Evolutionary conservation across 148 eudicot genomes (phyloP), one percentile per base, ranked within the genome.

Genomic region (Fallopia convolvulus): DNA sequence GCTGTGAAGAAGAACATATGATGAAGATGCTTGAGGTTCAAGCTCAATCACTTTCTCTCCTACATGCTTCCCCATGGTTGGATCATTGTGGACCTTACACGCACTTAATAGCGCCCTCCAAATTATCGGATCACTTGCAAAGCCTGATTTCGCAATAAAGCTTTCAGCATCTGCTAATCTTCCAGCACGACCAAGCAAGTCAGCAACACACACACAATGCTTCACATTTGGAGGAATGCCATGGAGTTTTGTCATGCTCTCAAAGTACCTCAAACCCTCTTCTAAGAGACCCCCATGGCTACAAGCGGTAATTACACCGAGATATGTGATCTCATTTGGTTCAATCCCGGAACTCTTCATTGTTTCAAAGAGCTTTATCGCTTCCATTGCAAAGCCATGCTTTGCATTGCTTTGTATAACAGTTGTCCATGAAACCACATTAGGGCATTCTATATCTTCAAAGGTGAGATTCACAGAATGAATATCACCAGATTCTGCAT

Each of bases 361-460:
- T 66, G 50, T 73, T 39, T 81, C 83, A 81, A 81, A 81, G 46
- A 73, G 79, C 47, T 36, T 9, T 74, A 81, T 60, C 33, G 83
- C 80, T 48, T 81, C 55, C 10, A 41, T 77, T 48, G 80, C 77
- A 73, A 72, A 61, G 61, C 83, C 83, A 65, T 81, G 66, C 20
- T 77, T 77, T 8, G 80, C 83, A 70, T 81, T 83, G 61, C 90
- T 90, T 0, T 89, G 86, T 8, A 91, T 85, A 82, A 87, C 56
- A 36, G 95, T 79, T 61, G 86, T 87, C 90, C 89, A 91, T 4
- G 90, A 83, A 56, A 89, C 79, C 75, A 87, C 85, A 79, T 87
- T 86, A 79, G 80, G 89, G 36, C 52, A 50, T 72, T 85, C 89
- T 89, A 91, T 85, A 49, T 79, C 84, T 44, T 78, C 71, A 80